Evolutionary conservation across 345 rosid species (phyloP), one percentile per base, ranked within the genome.

Genomic region (Gossypium anomalum): DNA sequence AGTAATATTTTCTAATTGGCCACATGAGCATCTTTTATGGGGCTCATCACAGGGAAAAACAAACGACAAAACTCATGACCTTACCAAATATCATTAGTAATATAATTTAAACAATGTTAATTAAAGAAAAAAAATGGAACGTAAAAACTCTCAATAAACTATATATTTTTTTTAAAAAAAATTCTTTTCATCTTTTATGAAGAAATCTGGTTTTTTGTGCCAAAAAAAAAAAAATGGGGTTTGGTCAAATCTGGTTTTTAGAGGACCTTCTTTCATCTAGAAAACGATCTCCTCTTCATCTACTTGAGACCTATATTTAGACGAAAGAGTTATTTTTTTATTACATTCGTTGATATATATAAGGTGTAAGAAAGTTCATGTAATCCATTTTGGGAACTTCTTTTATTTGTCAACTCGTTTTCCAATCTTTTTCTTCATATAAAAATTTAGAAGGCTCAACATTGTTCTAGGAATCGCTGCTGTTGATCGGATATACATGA

Each of bases 361-460:
- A 58, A 23, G 23, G 44, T 47, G 63, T 58, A 51, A 15, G 25
- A 52, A 52, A 29, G 57, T 78, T 74, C 4, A 49, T 63, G 72
- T 57, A 9, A 34, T 20, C 67, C 77, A 45, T 62, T 57, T 51
- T 61, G 64, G 72, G 60, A 75, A 59, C 67, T 5, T 55, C 52
- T 48, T 67, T 56, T 69, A 29, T 51, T 62, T 58, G 17, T 72
- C 25, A 65, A 27, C 19, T 48, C 45, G 65, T 58, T 19, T 56
- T 71, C 59, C 6, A 2, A 14, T 19, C 70, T 72, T 25, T 60
- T 68, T 58, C 69, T n/a, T 29, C 20, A 20, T 11, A 20, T 67
- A 23, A 43, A 60, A 47, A 6, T 68, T 43, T 23, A n/a, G 44
- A 55, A 17, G 48, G 61, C 2, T 70, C 70, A 22, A 44, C 14